Evolutionary conservation across 2,329 filamentous ascomycete genomes (phyloP), one percentile per base, ranked within the genome.

Genomic region (Beauveria australis): DNA sequence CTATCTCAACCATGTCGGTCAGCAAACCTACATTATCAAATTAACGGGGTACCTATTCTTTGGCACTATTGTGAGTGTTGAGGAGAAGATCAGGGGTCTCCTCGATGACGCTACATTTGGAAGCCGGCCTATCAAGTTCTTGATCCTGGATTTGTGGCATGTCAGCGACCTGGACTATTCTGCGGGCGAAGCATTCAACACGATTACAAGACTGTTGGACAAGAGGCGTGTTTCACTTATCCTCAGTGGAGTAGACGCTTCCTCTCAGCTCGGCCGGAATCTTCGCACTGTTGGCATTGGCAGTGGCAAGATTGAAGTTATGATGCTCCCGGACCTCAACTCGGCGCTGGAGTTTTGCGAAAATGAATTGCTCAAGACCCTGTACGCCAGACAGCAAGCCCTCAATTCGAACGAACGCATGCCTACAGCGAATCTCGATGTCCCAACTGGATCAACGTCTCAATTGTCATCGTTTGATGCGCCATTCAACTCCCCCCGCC

Each of bases 11-110:
- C 83, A 93, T 65, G 92, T 94, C 18, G 92, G 93, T 3, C 83
- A 85, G 37, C 94, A 99, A 71, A 94, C 95, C 40, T 89, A 90
- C 62, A 87, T 97, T 54, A 89, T 96, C 68, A 97, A 97, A 73
- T 81, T 99, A 18, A 88, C 89, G 0, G 93, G 94, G 0, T 97
- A 93, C 69, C 83, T 99, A n/a, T 99, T 99, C 79, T 99, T 99
- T 67, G 94, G 94, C 18, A 97, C 92, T 3, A 96, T 99, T 65
- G 93, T 97, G 58, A 91, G 91, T 53, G 93, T 99, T 0, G 94
- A 99, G 73, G 89, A 91, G 64, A 89, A 89, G 64, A 92, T 97
- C 63, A 85, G 92, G 24, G 85, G 81, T 4, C 77, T 97, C 37
- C 87, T 97, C 52, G 87, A 92, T 30, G 91, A 96, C 33, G 87